These are phyloP conservation scores for Coelastrella sp. DNA, from an alignment of 139 green algal species.

Conservation along the genomic window DNA sequence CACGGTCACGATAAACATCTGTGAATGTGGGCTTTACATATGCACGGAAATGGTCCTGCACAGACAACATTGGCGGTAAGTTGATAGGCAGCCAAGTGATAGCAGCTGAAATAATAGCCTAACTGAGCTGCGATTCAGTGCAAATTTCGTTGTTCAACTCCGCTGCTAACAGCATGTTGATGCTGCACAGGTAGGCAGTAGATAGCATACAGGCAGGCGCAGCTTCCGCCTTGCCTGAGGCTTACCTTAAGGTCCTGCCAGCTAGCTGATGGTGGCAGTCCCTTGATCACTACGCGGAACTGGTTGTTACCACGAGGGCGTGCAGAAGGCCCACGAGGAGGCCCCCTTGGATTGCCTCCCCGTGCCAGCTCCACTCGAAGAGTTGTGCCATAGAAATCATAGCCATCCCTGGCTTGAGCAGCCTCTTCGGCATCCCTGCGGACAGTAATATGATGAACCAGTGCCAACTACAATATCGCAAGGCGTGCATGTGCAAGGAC, in stretches of 20 bases:
- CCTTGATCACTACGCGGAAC: constrained; percentile 81
- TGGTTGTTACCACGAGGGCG: constrained; percentile 49
- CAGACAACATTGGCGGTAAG: neutral
- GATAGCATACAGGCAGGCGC: no score
- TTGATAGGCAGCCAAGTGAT: no score
- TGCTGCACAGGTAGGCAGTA: neutral
- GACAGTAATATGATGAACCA: no score
- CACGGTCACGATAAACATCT: constrained; percentile 74
- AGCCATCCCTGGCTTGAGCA: constrained; percentile 86
- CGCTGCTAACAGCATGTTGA: neutral
- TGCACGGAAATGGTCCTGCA: constrained; percentile 79
- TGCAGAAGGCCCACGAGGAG: neutral
- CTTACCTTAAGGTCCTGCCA: constrained; percentile 96
- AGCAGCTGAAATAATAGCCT: no score
- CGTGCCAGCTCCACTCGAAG: constrained; percentile 81
- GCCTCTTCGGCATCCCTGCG: constrained; percentile 88
- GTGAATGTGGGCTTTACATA: constrained; percentile 77
- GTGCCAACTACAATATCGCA: no score
- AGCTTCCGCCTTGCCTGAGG: constrained; percentile 22
- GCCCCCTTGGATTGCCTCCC: constrained; percentile 41
- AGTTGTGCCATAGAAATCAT: constrained; percentile 87
- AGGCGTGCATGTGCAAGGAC: no score
- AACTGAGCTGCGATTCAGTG: neutral
- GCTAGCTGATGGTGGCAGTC: constrained; percentile 83
- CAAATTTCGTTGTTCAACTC: neutral